These are phyloP conservation scores for Colletotrichum cordylinicola DNA, from an alignment of 2,329 filamentous ascomycete species.

Conservation along the genomic window DNA sequence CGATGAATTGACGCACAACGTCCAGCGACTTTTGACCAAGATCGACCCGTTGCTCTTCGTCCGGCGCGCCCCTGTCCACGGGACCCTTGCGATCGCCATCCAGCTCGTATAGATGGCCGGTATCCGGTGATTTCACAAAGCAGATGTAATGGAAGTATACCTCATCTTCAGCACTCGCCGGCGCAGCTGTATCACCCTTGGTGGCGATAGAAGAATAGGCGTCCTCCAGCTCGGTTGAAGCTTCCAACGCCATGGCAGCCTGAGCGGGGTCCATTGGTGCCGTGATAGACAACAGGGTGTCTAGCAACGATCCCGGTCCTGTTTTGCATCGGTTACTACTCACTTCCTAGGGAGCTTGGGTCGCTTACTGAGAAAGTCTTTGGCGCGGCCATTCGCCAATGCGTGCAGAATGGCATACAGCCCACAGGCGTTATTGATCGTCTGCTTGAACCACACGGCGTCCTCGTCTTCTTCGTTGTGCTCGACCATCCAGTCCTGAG, in stretches of 20 bases:
- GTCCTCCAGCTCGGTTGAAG: slow-evolving; percentile 67
- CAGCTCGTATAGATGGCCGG: slow-evolving; percentile 67
- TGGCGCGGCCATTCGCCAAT: slow-evolving; percentile 59
- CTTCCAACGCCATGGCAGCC: slow-evolving; percentile 67
- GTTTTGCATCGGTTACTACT: not conserved
- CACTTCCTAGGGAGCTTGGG: not conserved
- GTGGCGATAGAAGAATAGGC: slow-evolving; percentile 68
- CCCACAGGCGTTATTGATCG: slow-evolving; percentile 75
- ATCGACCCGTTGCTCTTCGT: slow-evolving; percentile 49
- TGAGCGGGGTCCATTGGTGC: slow-evolving; percentile 59
- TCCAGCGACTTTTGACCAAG: slow-evolving; percentile 64
- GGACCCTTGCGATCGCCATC: slow-evolving; percentile 73
- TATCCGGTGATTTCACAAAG: slow-evolving; percentile 65
- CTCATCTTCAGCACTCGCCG: slow-evolving; percentile 61
- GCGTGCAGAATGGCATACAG: slow-evolving; percentile 72
- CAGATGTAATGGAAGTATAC: slow-evolving; percentile 77
- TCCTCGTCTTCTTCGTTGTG: slow-evolving; percentile 56
- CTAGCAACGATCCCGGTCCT: slow-evolving; percentile 32
- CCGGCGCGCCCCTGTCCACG: slow-evolving; percentile 50
- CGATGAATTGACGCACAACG: slow-evolving; percentile 44
- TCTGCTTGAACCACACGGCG: slow-evolving; percentile 78
- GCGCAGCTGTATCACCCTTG: slow-evolving; percentile 67
- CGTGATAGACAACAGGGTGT: slow-evolving; percentile 66
- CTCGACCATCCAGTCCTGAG: slow-evolving; percentile 17
- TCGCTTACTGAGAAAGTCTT: slow-evolving; percentile 38